phyloP scores from a whole-genome alignment of 805 yeast species.

The Nakazawaea anatomiae region DNA sequence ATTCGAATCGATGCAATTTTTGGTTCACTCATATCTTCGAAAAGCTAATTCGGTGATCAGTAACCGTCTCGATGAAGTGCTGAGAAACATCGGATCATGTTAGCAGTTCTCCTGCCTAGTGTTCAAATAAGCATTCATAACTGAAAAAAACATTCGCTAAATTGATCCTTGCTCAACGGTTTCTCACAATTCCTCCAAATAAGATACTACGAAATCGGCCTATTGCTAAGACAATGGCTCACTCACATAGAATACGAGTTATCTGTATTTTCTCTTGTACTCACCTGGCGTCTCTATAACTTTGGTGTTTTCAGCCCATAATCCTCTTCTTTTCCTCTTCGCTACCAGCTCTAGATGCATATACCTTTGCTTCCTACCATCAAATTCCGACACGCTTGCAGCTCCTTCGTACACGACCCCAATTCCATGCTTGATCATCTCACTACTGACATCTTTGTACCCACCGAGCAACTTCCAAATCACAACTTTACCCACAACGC shows the following conservation, averaged over 20 bases:
- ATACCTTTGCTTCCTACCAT: conserved; percentile 62
- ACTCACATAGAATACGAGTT: not conserved
- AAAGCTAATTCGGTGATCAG: too few relatives aligned
- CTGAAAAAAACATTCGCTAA: too few relatives aligned
- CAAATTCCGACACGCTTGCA: conserved; percentile 70
- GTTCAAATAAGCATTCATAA: too few relatives aligned
- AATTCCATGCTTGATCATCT: conserved; percentile 79
- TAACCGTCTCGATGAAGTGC: too few relatives aligned
- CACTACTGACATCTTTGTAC: conserved; percentile 73
- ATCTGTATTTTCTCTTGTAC: conserved; percentile 48
- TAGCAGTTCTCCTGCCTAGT: too few relatives aligned
- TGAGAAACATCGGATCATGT: too few relatives aligned
- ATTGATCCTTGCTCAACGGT: too few relatives aligned
- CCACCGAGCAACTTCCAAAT: conserved; percentile 50
- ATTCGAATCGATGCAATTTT: too few relatives aligned
- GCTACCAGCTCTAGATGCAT: conserved; percentile 57
- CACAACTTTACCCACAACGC: conserved; percentile 77
- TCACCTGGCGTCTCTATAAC: conserved; percentile 68
- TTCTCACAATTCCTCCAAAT: too few relatives aligned
- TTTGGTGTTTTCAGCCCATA: conserved; percentile 56
- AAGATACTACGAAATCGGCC: too few relatives aligned
- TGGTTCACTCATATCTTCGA: too few relatives aligned
- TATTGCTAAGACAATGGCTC: too few relatives aligned
- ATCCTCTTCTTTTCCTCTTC: conserved; percentile 48
- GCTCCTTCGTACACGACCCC: conserved; percentile 87